Evolutionary conservation across 1,284 basidiomycete species (phyloP).

Genomic region (Apiotrichum porosum): DNA sequence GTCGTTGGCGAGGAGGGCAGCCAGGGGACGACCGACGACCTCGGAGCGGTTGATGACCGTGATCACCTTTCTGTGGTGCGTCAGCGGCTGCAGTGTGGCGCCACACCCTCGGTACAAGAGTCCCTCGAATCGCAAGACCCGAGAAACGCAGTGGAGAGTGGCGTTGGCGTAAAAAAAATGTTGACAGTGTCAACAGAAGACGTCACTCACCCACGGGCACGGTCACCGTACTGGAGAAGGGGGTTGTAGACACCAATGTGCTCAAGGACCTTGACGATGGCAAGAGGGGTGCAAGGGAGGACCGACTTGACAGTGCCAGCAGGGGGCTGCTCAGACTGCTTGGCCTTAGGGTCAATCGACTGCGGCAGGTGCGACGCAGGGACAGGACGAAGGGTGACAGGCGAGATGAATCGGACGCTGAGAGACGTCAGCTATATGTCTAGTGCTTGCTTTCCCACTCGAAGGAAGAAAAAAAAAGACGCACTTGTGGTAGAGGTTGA

Average conservation of each 20-base stretch:
- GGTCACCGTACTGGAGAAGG: slow-evolving; percentile 86
- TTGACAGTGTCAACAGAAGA: no score
- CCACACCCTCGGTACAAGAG: no score
- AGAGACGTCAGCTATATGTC: not conserved
- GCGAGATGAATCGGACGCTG: slow-evolving; percentile 63
- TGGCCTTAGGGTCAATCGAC: slow-evolving; percentile 29
- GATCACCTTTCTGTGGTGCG: slow-evolving; percentile 22
- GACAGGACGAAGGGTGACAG: slow-evolving; percentile 45
- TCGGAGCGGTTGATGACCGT: slow-evolving; percentile 52
- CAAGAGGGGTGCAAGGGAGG: slow-evolving; percentile 92
- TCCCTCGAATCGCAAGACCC: not conserved
- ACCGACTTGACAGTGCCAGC: slow-evolving; percentile 58
- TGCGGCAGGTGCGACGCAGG: slow-evolving; percentile 37
- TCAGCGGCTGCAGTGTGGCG: not conserved
- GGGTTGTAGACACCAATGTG: slow-evolving; percentile 86
- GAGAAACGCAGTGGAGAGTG: no score
- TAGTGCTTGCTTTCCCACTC: no score
- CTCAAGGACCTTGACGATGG: slow-evolving; percentile 92
- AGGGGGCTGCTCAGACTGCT: slow-evolving; percentile 59
- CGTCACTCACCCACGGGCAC: slow-evolving; percentile 66
- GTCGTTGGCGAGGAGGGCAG: slow-evolving; percentile 84
- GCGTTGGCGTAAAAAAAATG: no score
- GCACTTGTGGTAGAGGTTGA: slow-evolving; percentile 94
- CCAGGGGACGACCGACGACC: slow-evolving; percentile 86
- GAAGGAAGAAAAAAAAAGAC: slow-evolving; percentile 24